Evolutionary conservation across 148 eudicot genomes (phyloP).

Genomic region (Rhododendron ferrugineum): DNA sequence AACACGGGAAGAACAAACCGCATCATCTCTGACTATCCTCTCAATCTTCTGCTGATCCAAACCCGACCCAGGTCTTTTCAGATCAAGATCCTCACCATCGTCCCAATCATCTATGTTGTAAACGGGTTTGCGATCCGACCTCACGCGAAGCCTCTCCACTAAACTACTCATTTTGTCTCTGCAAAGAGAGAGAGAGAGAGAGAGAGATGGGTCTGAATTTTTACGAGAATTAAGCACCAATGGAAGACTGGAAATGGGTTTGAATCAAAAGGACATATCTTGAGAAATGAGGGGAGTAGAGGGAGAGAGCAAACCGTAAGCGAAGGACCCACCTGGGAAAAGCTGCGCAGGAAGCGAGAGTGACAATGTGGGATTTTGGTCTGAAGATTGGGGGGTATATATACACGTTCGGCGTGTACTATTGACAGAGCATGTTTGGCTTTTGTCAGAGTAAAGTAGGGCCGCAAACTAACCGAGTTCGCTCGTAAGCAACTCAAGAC

Average conservation of each 20-base stretch:
- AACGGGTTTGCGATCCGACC: constrained; percentile 73
- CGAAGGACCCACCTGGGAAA: constrained; percentile 4
- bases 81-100: constrained; percentile 54
- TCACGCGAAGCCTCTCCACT: constrained; percentile 82
- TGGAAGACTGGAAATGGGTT: neutral
- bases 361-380: neutral
- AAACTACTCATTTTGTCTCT: constrained; percentile 66
- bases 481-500: too few species aligned
- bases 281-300: neutral
- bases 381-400: neutral
- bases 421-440: neutral
- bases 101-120: constrained; percentile 77
- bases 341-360: constrained; percentile 3
- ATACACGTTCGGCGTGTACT: neutral
- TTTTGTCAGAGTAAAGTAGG: neutral
- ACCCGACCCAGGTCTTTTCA: constrained; percentile 33
- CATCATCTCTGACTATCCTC: constrained; percentile 62
- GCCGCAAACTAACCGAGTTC: neutral
- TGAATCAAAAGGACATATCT: neutral
- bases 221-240: neutral
- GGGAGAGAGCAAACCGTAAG: neutral
- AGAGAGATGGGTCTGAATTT: neutral
- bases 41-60: constrained; percentile 40
- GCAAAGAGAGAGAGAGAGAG: neutral
- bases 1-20: constrained; percentile 36